These are phyloP conservation scores for Podospora australis DNA, from an alignment of 495 filamentous ascomycete species.

Conservation along the genomic window DNA sequence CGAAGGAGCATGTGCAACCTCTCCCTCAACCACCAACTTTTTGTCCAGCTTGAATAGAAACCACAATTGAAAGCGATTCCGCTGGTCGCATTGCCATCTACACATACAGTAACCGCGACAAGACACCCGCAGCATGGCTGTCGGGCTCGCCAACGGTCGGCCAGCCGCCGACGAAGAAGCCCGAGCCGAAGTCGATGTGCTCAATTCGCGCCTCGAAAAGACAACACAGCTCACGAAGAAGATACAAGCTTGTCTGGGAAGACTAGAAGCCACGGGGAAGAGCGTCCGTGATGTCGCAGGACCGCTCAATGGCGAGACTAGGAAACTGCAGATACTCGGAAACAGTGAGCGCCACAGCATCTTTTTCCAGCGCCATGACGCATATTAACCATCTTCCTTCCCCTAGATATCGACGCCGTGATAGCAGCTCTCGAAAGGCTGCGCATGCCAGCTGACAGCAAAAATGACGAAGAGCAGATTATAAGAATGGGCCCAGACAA, in stretches of 20 bases:
- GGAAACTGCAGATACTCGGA: constrained; percentile 74
- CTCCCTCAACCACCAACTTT: too few relatives aligned
- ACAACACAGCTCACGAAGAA: constrained; percentile 78
- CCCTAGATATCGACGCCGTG: constrained; percentile 72
- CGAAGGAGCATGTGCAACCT: too few relatives aligned
- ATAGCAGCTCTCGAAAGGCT: constrained; percentile 80
- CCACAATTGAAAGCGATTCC: too few relatives aligned
- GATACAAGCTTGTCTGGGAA: constrained; percentile 78
- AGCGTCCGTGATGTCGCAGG: constrained; percentile 87
- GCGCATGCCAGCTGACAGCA: constrained; percentile 79
- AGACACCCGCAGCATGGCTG: constrained; percentile 38
- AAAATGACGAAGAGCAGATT: constrained; percentile 81
- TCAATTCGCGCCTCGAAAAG: constrained; percentile 58
- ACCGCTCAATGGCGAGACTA: constrained; percentile 88
- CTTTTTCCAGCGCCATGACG: too few relatives aligned
- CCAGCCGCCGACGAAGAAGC: constrained; percentile 55
- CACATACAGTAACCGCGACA: background rate
- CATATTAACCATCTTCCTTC: too few relatives aligned
- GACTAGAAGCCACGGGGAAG: constrained; percentile 80
- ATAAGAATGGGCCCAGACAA: constrained; percentile 79
- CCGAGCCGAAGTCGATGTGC: constrained; percentile 59
- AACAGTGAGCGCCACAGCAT: constrained; percentile 66
- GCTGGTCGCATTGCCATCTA: constrained; percentile 2
- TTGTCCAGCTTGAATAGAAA: too few relatives aligned
- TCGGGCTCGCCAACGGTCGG: constrained; percentile 39